phyloP scores from a whole-genome alignment of 805 yeast genomes.

The Candida suzukii region DNA sequence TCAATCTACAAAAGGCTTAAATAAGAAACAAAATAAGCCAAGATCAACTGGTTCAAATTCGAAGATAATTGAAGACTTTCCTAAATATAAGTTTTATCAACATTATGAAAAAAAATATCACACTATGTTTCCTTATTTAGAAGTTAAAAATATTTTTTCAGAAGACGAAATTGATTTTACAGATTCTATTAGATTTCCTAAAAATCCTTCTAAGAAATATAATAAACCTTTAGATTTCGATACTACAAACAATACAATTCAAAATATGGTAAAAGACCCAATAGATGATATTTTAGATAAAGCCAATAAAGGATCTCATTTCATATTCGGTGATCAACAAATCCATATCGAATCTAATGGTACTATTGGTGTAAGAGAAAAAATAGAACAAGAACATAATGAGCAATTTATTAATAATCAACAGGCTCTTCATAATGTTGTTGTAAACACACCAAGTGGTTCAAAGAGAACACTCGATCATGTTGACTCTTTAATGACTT shows the following conservation, averaged over 20 bases:
- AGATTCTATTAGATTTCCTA: neutral
- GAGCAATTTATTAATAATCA: neutral
- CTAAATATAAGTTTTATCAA: conserved; percentile 4
- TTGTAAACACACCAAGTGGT: conserved; percentile 15
- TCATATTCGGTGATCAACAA: conserved; percentile 10
- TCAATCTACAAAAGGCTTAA: neutral
- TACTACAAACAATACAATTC: neutral
- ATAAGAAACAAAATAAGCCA: neutral
- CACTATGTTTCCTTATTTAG: conserved; percentile 12
- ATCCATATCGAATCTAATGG: conserved; percentile 6
- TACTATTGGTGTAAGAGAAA: conserved; percentile 1
- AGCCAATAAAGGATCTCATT: neutral
- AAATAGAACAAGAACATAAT: neutral
- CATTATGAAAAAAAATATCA: conserved; percentile 3
- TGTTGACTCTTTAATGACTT: conserved; percentile 8
- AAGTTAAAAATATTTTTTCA: conserved; percentile 3
- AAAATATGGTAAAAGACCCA: neutral
- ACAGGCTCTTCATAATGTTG: conserved; percentile 7
- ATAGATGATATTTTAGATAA: conserved; percentile 6
- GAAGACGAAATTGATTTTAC: conserved; percentile 15
- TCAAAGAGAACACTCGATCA: conserved; percentile 12
- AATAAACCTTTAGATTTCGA: conserved; percentile 4
- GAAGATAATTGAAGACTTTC: conserved; percentile 9
- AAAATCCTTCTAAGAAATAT: conserved; percentile 9
- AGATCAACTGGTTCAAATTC: neutral